phyloP scores from a whole-genome alignment of 352 stramenopile genomes.

The Globisporangium perplexum region DNA sequence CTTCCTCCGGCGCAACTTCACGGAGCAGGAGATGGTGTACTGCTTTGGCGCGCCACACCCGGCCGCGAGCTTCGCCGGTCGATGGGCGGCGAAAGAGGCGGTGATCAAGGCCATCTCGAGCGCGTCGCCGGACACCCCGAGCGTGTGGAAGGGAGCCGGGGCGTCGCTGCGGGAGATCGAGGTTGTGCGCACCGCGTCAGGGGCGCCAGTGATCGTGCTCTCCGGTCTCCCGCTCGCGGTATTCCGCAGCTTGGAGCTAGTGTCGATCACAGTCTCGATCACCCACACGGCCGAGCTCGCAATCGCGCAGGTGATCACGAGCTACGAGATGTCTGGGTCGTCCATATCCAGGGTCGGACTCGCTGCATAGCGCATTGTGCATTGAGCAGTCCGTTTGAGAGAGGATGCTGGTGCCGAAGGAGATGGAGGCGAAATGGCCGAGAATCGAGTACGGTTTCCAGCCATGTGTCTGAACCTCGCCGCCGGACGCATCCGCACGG shows the following conservation, averaged over 20 bases:
- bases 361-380: background rate
- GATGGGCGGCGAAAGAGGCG: conserved; percentile 88
- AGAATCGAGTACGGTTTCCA: too few species aligned
- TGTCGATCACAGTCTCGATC: conserved; percentile 81
- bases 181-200: conserved; percentile 73
- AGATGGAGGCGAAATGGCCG: too few species aligned
- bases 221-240: conserved; percentile 70
- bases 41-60: conserved; percentile 75
- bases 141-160: conserved; percentile 66
- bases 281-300: conserved; percentile 86
- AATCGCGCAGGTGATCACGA: conserved; percentile 18
- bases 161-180: conserved; percentile 83
- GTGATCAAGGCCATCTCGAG: conserved; percentile 89
- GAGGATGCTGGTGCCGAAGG: too few species aligned
- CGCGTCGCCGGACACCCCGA: conserved; percentile 48
- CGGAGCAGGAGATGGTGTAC: conserved; percentile 80
- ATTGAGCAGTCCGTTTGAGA: too few species aligned
- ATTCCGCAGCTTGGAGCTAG: conserved; percentile 65
- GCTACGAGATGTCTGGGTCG: background rate
- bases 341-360: too few species aligned
- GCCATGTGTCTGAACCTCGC: too few species aligned
- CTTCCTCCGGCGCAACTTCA: conserved; percentile 88
- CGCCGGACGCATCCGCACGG: too few species aligned
- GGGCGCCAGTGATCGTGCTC: conserved; percentile 67
- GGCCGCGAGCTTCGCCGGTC: conserved; percentile 81